Percentiles rank a stretch among this genome's conserved stretches.
Evolutionary conservation across 306 rosid genomes (phyloP).

Genomic region (Clitoria ternatea): DNA sequence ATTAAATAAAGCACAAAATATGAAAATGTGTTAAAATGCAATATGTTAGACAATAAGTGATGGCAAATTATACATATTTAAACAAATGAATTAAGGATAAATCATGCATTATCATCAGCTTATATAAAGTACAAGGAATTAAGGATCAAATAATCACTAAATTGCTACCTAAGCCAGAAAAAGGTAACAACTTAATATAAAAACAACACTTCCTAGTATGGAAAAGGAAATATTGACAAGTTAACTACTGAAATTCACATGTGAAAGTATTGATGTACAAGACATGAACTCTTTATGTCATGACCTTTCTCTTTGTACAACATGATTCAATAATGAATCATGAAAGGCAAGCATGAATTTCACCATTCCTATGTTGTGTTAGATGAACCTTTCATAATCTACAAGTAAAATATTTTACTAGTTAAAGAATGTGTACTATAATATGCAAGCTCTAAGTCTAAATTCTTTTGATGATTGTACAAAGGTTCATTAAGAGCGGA

Average conservation of each 20-base stretch:
- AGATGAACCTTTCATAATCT: not conserved
- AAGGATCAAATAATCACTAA: not conserved
- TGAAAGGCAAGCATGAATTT: not conserved
- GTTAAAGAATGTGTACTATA: not conserved
- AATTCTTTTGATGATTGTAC: not conserved
- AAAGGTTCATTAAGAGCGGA: no score
- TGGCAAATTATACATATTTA: no score
- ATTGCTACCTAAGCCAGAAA: not conserved
- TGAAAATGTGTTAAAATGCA: no score
- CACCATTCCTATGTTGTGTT: not conserved
- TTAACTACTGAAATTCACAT: conserved; percentile 21
- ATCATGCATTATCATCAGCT: no score
- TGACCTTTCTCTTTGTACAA: not conserved
- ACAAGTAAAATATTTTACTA: not conserved
- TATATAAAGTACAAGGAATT: not conserved
- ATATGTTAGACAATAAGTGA: no score
- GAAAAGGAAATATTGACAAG: conserved; percentile 21
- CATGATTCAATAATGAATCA: not conserved
- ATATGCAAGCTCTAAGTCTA: not conserved
- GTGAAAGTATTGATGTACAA: conserved; percentile 3
- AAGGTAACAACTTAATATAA: conserved; percentile 11
- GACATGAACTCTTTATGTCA: not conserved
- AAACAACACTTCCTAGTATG: not conserved
- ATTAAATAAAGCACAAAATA: no score
- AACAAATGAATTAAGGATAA: no score